Evolutionary conservation across 2,329 filamentous ascomycete genomes (phyloP), one percentile per base, ranked within the genome.

Genomic region (Cytospora piceicola): DNA sequence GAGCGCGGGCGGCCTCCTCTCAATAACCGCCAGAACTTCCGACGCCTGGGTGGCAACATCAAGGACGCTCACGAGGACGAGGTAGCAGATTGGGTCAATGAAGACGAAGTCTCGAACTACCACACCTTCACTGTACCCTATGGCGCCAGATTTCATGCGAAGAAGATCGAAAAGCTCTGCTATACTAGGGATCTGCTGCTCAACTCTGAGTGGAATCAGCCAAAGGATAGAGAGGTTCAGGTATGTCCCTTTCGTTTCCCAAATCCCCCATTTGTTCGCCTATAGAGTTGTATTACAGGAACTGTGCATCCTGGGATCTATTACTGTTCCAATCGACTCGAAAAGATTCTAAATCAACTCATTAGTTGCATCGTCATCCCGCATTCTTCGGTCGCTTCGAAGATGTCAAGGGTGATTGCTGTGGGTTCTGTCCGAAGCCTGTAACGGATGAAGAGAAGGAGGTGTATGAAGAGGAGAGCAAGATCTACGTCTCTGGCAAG

Each of bases 191-290:
- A 96, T 73, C 76, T 96, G 22, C 81, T 96, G 9, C 84, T 96
- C 22, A 95, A 96, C 71, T 91, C 91, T 0, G 91, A 96, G 73
- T 96, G 93, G 92, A 96, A 95, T 71, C 88, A 90, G 69, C 81
- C 85, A 0, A 88, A 91, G 67, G 88, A 93, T 52, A 85, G 92
- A n/a, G 81, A 88, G 30, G 89, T 94, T 1, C 87, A 36, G 15
- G 34, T 36, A 36, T 12, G 34, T 36, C 34, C 12, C 3, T 15
- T 15, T 36, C 34, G 14, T 15, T 9, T 36, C 34, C 34, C 11
- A 14, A 14, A 15, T 14, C 11, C 34, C 34, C 34, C 34, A 14
- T 36, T 9, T 14, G 34, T 15, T 36, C 15, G 34, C 2, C 14
- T 15, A 4, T 15, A 15, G 12, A 36, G 7, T 36, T 12, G 34